These are phyloP conservation scores for Trametes elegans DNA, from an alignment of 768 basidiomycete genomes.

Conservation along the genomic window DNA sequence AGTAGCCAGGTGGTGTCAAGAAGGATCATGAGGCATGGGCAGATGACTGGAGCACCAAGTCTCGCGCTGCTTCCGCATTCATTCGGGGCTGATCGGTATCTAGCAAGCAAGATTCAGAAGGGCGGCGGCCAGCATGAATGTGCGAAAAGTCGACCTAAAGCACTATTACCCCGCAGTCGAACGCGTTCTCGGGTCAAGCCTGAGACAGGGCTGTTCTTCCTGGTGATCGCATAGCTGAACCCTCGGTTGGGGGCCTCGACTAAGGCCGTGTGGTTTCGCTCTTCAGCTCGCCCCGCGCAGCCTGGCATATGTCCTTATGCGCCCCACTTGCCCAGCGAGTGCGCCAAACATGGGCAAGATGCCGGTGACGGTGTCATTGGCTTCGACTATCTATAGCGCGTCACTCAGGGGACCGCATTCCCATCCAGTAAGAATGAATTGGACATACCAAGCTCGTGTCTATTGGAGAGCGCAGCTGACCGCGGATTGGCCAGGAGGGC, in stretches of 20 bases:
- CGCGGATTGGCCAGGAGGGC: conserved; percentile 1
- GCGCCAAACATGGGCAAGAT: background rate
- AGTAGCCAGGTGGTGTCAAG: conserved; percentile 6
- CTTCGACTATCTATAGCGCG: conserved; percentile 2
- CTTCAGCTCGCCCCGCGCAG: background rate
- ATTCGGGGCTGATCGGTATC: conserved; percentile 13
- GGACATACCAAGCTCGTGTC: conserved; percentile 1
- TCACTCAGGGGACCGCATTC: conserved; percentile 8
- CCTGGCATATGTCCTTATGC: background rate
- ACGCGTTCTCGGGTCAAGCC: conserved; percentile 5
- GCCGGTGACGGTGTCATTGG: background rate
- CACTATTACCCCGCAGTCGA: conserved; percentile 12
- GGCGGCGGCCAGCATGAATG: background rate
- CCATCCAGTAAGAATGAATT: conserved; percentile 2
- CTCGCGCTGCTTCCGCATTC: conserved; percentile 12
- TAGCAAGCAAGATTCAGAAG: conserved; percentile 10
- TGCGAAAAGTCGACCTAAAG: conserved; percentile 12
- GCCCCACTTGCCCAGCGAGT: background rate
- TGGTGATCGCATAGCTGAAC: background rate
- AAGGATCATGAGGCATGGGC: conserved; percentile 20
- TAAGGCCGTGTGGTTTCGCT: background rate
- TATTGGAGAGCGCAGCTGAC: conserved; percentile 12
- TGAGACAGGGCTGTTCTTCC: conserved; percentile 1
- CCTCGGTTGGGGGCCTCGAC: background rate
- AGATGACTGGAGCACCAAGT: conserved; percentile 15